Conservation (phyloP, 2,329 filamentous ascomycete genomes). For the Mycocentrospora acerina region DNA sequence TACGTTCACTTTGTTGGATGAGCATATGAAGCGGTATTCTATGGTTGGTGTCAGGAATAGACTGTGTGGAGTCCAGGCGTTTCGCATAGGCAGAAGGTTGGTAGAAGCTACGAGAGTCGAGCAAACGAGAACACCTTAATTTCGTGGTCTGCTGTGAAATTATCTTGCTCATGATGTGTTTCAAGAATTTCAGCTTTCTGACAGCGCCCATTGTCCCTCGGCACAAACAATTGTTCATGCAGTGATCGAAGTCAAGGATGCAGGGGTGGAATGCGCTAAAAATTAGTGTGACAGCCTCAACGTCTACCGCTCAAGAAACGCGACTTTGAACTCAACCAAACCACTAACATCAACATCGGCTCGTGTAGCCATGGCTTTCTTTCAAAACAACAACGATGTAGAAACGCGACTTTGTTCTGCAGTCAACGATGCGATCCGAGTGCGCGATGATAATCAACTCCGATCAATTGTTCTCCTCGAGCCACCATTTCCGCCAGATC, state of each 20-base stretch:
- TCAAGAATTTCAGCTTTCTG: too few relatives aligned
- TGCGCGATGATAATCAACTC: slow-evolving; percentile 23
- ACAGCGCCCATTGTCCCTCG: background rate
- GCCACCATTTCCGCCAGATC: slow-evolving; percentile 28
- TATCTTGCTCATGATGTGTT: too few relatives aligned
- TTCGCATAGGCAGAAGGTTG: too few relatives aligned
- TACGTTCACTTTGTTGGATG: too few relatives aligned
- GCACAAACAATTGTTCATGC: background rate
- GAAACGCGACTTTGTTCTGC: slow-evolving; percentile 30
- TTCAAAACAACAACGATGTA: slow-evolving; percentile 23
- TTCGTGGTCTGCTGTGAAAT: too few relatives aligned
- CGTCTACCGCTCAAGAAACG: slow-evolving; percentile 7
- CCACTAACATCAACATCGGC: slow-evolving; percentile 10
- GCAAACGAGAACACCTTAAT: too few relatives aligned
- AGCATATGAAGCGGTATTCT: too few relatives aligned
- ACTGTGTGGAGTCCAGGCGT: too few relatives aligned
- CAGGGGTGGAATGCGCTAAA: background rate
- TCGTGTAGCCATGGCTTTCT: slow-evolving; percentile 20
- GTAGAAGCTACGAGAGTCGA: too few relatives aligned
- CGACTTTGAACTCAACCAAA: slow-evolving; percentile 6
- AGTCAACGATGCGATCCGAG: slow-evolving; percentile 29
- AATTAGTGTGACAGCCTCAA: background rate
- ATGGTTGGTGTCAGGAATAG: too few relatives aligned
- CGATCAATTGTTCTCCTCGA: slow-evolving; percentile 33
- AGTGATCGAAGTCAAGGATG: slow-evolving; percentile 8